Conservation (phyloP, 495 filamentous ascomycete species). For the Aspergillus olivimuriae region DNA sequence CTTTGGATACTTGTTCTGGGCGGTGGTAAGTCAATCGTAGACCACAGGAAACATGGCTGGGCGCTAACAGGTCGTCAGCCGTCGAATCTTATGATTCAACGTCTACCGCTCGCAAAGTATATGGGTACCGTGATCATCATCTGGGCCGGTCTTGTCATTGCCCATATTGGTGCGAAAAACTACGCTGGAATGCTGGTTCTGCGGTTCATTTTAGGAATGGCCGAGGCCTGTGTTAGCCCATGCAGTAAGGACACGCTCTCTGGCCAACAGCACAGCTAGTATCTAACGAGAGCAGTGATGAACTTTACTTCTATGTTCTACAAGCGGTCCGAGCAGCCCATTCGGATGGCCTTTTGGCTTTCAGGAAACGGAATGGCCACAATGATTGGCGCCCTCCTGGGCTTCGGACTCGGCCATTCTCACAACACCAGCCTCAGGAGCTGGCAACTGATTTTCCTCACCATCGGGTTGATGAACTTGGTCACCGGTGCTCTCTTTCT, state of each 20-base stretch:
- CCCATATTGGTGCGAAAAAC: slow-evolving; percentile 50
- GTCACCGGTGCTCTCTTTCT: slow-evolving; percentile 36
- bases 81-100: slow-evolving; percentile 47
- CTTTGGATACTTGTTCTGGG: slow-evolving; percentile 45
- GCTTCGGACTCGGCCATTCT: slow-evolving; percentile 49
- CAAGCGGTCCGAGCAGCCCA: slow-evolving; percentile 57
- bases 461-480: slow-evolving; percentile 45
- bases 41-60: no score
- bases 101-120: slow-evolving; percentile 51
- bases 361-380: slow-evolving; percentile 55
- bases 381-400: slow-evolving; percentile 46
- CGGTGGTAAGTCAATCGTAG: slow-evolving; percentile 21
- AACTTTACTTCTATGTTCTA: slow-evolving; percentile 66
- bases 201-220: slow-evolving; percentile 59
- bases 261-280: background rate
- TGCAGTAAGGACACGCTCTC: slow-evolving; percentile 21
- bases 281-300: slow-evolving; percentile 22
- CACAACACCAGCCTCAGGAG: slow-evolving; percentile 30
- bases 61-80: slow-evolving; percentile 19
- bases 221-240: slow-evolving; percentile 55
- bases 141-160: slow-evolving; percentile 51
- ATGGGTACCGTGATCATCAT: slow-evolving; percentile 52
- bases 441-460: slow-evolving; percentile 54
- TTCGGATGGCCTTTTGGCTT: slow-evolving; percentile 57
- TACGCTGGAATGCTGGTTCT: slow-evolving; percentile 51